phyloP scores from a whole-genome alignment of 2,329 filamentous ascomycete species.

The Colletotrichum sp. region DNA sequence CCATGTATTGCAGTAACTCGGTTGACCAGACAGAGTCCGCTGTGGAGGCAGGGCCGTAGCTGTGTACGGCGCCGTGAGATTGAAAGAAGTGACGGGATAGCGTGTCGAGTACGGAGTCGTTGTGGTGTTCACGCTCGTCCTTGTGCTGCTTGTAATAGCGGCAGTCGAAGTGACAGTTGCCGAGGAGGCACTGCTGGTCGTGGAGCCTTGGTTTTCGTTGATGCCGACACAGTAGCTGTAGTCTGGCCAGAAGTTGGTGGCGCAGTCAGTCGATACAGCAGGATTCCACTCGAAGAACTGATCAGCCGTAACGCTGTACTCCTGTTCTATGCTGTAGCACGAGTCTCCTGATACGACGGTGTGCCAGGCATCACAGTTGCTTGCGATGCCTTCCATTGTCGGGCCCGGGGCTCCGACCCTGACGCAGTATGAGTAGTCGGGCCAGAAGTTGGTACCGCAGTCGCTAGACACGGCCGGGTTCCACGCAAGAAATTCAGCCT shows the following conservation, averaged over 20 bases:
- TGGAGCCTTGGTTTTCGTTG: background rate
- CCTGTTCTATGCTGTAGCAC: background rate
- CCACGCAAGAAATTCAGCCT: slow-evolving; percentile 24
- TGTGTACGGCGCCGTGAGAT: background rate
- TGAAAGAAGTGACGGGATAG: slow-evolving; percentile 1
- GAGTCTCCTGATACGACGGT: background rate
- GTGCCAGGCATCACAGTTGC: background rate
- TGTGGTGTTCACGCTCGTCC: background rate
- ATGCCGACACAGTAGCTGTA: slow-evolving; percentile 32
- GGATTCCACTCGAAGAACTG: background rate
- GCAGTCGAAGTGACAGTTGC: background rate
- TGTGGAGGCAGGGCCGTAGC: background rate
- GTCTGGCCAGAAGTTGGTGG: slow-evolving; percentile 26
- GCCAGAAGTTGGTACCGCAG: background rate
- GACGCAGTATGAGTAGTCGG: background rate
- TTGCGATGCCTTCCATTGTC: background rate
- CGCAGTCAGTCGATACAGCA: slow-evolving; percentile 11
- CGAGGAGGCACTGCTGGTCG: background rate
- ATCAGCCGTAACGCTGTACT: background rate
- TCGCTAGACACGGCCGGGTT: background rate
- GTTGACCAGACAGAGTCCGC: background rate
- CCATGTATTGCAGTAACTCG: background rate
- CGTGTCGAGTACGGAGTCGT: slow-evolving; percentile 3
- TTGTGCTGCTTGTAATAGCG: slow-evolving; percentile 1
- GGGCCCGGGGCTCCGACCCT: background rate